phyloP scores from a whole-genome alignment of 495 filamentous ascomycete species.

The Parathielavia appendiculata region DNA sequence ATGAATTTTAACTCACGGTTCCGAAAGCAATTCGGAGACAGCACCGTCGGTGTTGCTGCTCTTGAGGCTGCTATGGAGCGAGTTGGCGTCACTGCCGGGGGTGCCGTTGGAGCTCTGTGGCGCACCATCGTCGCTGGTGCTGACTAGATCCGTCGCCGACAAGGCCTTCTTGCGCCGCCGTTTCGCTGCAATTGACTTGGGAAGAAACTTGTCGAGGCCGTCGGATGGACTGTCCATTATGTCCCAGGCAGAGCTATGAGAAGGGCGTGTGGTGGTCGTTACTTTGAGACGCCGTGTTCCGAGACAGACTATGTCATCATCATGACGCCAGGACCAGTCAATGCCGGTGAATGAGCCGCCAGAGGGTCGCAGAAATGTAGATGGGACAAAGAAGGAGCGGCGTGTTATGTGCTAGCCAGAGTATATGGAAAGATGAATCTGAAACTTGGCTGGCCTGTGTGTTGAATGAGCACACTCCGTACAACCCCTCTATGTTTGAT shows the following conservation, averaged over 20 bases:
- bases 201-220: conserved; percentile 46
- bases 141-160: conserved; percentile 21
- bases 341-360: background rate
- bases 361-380: background rate
- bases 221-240: conserved; percentile 33
- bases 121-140: conserved; percentile 27
- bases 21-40: conserved; percentile 20
- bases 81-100: conserved; percentile 23
- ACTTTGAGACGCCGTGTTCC: background rate
- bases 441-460: no score
- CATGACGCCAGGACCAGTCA: conserved; percentile 3
- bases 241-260: no score
- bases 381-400: no score
- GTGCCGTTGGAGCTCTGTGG: conserved; percentile 18
- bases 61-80: conserved; percentile 2
- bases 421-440: no score
- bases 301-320: conserved; percentile 10
- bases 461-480: no score
- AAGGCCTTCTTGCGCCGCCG: conserved; percentile 39
- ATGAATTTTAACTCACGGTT: conserved; percentile 19
- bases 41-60: background rate
- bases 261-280: background rate
- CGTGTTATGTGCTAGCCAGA: no score
- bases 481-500: no score
- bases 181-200: conserved; percentile 41